These are phyloP conservation scores for Ophiostoma ips DNA, from an alignment of 2,329 filamentous ascomycete genomes.

Conservation along the genomic window DNA sequence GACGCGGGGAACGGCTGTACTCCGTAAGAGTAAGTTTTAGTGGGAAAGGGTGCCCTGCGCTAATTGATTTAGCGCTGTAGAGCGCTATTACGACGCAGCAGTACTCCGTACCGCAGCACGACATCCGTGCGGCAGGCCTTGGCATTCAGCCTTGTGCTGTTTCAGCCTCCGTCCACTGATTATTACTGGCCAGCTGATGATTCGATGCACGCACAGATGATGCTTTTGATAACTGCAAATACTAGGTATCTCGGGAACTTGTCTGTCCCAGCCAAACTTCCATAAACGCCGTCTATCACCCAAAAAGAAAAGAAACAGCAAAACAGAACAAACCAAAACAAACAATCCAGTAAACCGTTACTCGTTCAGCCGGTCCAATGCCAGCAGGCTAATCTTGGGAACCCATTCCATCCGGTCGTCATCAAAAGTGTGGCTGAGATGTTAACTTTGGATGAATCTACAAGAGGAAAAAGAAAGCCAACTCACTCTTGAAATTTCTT, in stretches of 20 bases:
- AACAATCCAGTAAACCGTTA: background rate
- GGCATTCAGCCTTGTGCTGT: too few species aligned
- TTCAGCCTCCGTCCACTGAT: too few species aligned
- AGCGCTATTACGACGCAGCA: too few species aligned
- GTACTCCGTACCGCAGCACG: too few species aligned
- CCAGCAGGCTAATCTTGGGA: constrained; percentile 5
- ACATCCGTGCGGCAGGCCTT: background rate
- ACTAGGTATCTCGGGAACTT: too few species aligned
- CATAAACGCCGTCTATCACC: background rate
- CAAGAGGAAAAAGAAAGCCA: background rate
- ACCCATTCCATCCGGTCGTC: constrained; percentile 13
- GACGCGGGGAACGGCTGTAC: constrained; percentile 2
- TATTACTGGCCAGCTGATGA: too few species aligned
- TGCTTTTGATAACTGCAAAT: too few species aligned
- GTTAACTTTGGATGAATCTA: background rate
- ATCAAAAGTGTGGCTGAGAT: constrained; percentile 13
- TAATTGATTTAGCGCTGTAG: background rate
- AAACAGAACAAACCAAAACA: background rate
- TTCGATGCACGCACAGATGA: too few species aligned
- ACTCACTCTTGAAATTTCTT: constrained; percentile 40
- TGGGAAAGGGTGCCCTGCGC: background rate
- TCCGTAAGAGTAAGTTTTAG: too few species aligned
- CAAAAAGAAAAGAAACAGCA: background rate
- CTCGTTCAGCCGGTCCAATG: background rate
- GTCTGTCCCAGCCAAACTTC: background rate